Evolutionary conservation across 768 basidiomycete genomes (phyloP), one percentile per base, ranked within the genome.

Genomic region (Clavaria fumosa): DNA sequence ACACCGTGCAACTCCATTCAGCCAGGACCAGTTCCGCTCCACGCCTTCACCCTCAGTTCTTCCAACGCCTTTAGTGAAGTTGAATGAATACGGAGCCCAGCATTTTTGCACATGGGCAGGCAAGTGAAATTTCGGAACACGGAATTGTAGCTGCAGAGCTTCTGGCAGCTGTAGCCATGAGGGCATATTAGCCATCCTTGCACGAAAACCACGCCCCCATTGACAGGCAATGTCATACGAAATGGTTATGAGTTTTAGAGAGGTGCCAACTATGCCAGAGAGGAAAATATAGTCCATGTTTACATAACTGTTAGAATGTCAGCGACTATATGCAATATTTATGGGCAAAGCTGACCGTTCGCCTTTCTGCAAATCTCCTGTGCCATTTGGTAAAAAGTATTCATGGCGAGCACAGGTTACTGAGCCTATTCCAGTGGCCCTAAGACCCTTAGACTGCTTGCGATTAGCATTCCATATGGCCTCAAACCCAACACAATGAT

Each of bases 31-130:
- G 3, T 46, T 47, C 0, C 49, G 37, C 34, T 66, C 61, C 0
- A 56, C 47, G 0, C 45, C 58, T 35, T 66, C 60, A 0, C 62
- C 56, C 43, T 59, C 55, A 4, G 49, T 55, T 1, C 51, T 44
- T 4, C 55, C 56, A 14, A 50, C 46, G 1, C 53, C 40, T 10
- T 38, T 38, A 1, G 40, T 43, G 23, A 43, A 52, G 24, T 62
- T 59, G 30, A 63, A 48, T 0, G 58, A 61, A 21, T 28, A 47
- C 5, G 42, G 43, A 11, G 34, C 39, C 12, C 45, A 43, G 35
- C 54, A 55, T 12, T 42, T 41, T 18, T 40, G 15, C 3, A 39
- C 41, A 30, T 54, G 53, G 9, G 35, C 38, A 7, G 41, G 35
- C 9, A 50, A 37, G 35, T 54, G 53, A 35, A 54, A 54, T 33